Evolutionary conservation across 2,329 filamentous ascomycete genomes (phyloP).

Genomic region (Aaosphaeria arxii): DNA sequence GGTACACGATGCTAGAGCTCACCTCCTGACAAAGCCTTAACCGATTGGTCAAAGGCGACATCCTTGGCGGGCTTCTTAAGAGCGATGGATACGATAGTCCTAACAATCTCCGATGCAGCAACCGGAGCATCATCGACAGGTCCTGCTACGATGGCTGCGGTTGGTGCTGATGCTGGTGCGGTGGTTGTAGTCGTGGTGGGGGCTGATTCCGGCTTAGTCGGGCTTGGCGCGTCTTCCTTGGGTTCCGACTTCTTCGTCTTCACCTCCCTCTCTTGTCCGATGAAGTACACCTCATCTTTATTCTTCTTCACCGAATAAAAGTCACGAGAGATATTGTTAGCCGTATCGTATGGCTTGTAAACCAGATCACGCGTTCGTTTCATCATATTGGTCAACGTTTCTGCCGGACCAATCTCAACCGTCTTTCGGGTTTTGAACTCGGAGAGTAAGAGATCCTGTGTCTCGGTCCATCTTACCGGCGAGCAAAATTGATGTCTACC

Average conservation of each 20-base stretch:
- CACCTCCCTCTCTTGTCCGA: constrained; percentile 5
- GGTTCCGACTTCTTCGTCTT: constrained; percentile 1
- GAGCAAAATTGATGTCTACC: constrained; percentile 10
- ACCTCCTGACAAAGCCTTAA: constrained; percentile 33
- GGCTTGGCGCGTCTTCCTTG: not conserved
- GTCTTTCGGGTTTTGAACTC: constrained; percentile 25
- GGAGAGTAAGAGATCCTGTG: constrained; percentile 34
- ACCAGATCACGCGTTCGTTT: constrained; percentile 26
- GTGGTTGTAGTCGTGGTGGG: not conserved
- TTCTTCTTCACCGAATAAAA: constrained; percentile 11
- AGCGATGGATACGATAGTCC: constrained; percentile 26
- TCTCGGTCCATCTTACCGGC: constrained; percentile 33
- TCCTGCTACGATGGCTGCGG: constrained; percentile 3
- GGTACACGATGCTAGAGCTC: not conserved
- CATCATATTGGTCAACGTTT: constrained; percentile 38
- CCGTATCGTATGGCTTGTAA: constrained; percentile 7
- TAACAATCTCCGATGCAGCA: constrained; percentile 17
- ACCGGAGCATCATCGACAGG: constrained; percentile 11
- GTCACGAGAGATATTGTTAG: constrained; percentile 7
- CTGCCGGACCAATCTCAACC: constrained; percentile 40
- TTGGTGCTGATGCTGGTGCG: not conserved
- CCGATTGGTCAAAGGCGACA: constrained; percentile 22
- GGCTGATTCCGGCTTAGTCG: not conserved
- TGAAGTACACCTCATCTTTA: constrained; percentile 9
- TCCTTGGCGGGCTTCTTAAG: constrained; percentile 25